phyloP scores from a whole-genome alignment of 1,284 basidiomycete genomes.

The Butyriboletus appendiculatus region DNA sequence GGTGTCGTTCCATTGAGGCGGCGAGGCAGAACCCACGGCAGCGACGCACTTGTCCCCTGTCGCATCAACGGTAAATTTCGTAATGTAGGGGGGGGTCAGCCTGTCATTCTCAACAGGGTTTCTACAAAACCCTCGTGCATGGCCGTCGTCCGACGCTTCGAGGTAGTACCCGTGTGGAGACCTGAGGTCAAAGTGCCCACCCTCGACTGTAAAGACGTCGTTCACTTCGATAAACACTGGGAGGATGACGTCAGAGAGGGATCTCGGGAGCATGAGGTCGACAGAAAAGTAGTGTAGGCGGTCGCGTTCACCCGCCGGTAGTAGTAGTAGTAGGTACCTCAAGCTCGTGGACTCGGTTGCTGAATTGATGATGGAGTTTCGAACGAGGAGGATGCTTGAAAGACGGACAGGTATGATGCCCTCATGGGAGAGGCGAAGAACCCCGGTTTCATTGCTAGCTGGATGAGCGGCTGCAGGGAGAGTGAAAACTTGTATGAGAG shows the following conservation, averaged over 20 bases:
- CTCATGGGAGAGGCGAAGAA: conserved; percentile 10
- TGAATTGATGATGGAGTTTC: conserved; percentile 2
- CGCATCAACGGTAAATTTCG: conserved; percentile 10
- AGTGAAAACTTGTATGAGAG: conserved; percentile 5
- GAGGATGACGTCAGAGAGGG: neutral
- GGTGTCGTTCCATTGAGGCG: neutral
- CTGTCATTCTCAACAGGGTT: neutral
- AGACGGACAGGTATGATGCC: neutral
- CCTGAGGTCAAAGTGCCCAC: neutral
- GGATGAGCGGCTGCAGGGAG: neutral
- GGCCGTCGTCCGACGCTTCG: conserved; percentile 9
- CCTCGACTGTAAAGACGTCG: conserved; percentile 2
- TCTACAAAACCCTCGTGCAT: conserved; percentile 9
- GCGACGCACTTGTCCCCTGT: neutral
- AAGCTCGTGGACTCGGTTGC: neutral
- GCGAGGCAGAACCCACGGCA: neutral
- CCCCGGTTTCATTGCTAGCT: neutral
- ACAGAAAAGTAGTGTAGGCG: neutral
- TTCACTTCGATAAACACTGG: neutral
- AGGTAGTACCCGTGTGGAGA: neutral
- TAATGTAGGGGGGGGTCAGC: neutral
- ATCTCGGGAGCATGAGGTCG: conserved; percentile 3
- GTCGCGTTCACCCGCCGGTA: neutral
- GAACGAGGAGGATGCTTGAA: neutral
- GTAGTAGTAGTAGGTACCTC: neutral